Conservation (phyloP, 2,329 filamentous ascomycete genomes). For the Cercospora nicotianae region DNA sequence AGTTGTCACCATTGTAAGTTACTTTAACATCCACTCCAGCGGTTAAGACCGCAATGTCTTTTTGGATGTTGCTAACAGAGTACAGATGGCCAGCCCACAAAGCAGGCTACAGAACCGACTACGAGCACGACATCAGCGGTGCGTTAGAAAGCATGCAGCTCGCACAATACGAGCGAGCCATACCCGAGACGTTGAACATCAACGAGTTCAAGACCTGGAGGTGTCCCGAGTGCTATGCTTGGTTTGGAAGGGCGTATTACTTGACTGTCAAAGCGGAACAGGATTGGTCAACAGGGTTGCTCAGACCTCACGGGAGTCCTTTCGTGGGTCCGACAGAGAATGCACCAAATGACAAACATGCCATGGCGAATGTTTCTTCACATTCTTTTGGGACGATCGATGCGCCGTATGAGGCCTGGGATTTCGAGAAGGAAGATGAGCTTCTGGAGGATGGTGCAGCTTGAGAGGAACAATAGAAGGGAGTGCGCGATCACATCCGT, state of each 20-base stretch:
- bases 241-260: not conserved
- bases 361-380: not conserved
- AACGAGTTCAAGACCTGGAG: slow-evolving; percentile 4
- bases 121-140: not conserved
- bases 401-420: not conserved
- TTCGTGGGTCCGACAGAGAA: not conserved
- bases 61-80: not conserved
- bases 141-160: not conserved
- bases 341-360: not conserved
- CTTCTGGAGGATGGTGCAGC: not conserved
- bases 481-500: not conserved
- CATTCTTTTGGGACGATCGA: not conserved
- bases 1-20: not conserved
- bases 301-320: not conserved
- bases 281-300: slow-evolving; percentile 4
- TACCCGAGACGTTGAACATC: not conserved
- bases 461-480: not conserved
- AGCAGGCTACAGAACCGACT: slow-evolving; percentile 2
- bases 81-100: not conserved
- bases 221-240: slow-evolving; percentile 6
- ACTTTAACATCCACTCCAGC: not conserved
- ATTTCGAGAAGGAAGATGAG: not conserved
- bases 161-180: not conserved
- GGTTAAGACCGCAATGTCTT: not conserved
- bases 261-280: not conserved